Conservation (phyloP, 2,329 filamentous ascomycete genomes). For the Hawksworthiomyces lignivorus region DNA sequence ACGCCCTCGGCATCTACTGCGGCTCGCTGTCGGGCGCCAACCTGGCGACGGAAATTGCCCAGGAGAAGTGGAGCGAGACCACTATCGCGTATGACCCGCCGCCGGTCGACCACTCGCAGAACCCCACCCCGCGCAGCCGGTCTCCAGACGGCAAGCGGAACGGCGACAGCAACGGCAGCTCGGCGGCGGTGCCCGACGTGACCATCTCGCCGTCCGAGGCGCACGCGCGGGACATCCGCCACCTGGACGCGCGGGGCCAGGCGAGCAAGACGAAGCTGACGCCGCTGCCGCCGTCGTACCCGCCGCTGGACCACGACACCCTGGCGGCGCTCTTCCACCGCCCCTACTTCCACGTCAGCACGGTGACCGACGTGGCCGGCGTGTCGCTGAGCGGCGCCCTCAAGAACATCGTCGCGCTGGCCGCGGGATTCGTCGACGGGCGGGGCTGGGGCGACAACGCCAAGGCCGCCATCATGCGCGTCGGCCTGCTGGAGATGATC, state of each 20-base stretch:
- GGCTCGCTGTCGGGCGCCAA: constrained; percentile 94
- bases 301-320: constrained; percentile 74
- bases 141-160: constrained; percentile 38
- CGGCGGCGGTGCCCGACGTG: constrained; percentile 28
- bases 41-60: constrained; percentile 87
- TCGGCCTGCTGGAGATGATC: constrained; percentile 93
- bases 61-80: constrained; percentile 92
- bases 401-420: constrained; percentile 94
- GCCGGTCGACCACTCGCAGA: constrained; percentile 68
- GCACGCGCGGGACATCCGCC: constrained; percentile 30
- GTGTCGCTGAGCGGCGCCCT: constrained; percentile 90
- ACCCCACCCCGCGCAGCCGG: constrained; percentile 51
- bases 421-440: constrained; percentile 90
- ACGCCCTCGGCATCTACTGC: constrained; percentile 89
- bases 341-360: constrained; percentile 93
- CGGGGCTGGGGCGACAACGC: constrained; percentile 97
- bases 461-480: constrained; percentile 96
- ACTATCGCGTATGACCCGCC: constrained; percentile 95
- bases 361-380: constrained; percentile 92
- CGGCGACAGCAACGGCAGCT: constrained; percentile 24
- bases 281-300: constrained; percentile 73
- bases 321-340: constrained; percentile 87
- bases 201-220: constrained; percentile 20
- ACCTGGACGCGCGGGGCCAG: constrained; percentile 54
- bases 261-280: constrained; percentile 62